phyloP scores from a whole-genome alignment of 192 early-diverging fungal species.

The Podila horticola region DNA sequence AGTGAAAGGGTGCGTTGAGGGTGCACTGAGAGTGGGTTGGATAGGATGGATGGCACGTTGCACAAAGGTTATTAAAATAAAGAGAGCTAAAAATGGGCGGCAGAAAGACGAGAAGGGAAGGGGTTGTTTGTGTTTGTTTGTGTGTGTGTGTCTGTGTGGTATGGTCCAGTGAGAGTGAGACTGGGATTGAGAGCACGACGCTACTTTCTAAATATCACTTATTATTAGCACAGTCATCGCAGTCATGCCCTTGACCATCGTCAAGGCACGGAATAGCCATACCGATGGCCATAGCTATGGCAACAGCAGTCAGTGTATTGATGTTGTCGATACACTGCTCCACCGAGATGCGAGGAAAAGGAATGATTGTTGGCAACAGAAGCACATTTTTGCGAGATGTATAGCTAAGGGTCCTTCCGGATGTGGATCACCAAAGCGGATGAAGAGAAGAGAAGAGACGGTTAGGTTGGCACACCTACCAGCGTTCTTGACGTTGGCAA shows the following conservation, averaged over 20 bases:
- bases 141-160: not conserved
- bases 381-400: not conserved
- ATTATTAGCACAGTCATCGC: not conserved
- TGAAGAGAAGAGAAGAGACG: not conserved
- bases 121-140: not conserved
- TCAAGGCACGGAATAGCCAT: too few relatives aligned
- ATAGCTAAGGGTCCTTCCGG: not conserved
- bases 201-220: not conserved
- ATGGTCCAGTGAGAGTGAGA: too few relatives aligned
- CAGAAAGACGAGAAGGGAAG: not conserved
- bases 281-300: too few relatives aligned
- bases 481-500: slow-evolving; percentile 27
- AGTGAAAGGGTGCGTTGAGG: too few relatives aligned
- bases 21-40: too few relatives aligned
- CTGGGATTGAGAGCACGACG: not conserved
- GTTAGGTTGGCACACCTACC: slow-evolving; percentile 2
- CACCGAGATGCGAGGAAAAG: too few relatives aligned
- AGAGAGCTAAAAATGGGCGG: not conserved
- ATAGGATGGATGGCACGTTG: not conserved
- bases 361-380: not conserved
- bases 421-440: not conserved
- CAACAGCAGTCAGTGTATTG: too few relatives aligned
- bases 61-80: not conserved
- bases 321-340: too few relatives aligned
- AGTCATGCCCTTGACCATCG: not conserved